A percentile compares a stretch with the other conserved stretches of the same genome.
Conservation (phyloP, 129 eudicot species). For the Ambrosia trifida region DNA sequence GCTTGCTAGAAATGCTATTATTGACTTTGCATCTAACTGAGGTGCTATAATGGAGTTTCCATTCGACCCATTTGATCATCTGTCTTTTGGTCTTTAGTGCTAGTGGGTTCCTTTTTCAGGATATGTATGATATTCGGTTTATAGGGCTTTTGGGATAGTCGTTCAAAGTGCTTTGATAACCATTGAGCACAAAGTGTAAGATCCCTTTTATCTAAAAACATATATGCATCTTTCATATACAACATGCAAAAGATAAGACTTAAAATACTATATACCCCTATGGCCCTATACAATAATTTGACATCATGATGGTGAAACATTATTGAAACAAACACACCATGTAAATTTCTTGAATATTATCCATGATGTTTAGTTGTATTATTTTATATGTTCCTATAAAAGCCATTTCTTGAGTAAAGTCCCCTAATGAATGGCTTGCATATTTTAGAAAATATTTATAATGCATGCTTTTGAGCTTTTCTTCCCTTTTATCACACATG, state of each 20-base stretch:
- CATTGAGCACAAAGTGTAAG: conserved; percentile 25
- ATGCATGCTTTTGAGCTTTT: conserved; percentile 32
- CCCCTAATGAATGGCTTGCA: conserved; percentile 31
- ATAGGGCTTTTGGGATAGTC: conserved; percentile 25
- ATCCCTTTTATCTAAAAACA: not conserved
- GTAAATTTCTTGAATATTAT: conserved; percentile 34
- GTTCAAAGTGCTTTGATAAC: conserved; percentile 25
- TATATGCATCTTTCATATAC: conserved; percentile 26
- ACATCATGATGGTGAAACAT: conserved; percentile 33
- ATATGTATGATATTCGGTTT: conserved; percentile 12
- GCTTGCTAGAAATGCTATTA: conserved; percentile 4
- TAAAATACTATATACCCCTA: conserved; percentile 14
- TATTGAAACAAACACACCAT: conserved; percentile 23
- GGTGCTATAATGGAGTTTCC: conserved; percentile 6
- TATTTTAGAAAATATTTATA: conserved; percentile 32
- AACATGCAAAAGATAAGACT: conserved; percentile 22
- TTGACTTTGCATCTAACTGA: not conserved
- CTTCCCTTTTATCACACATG: conserved; percentile 36
- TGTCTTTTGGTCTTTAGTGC: not conserved
- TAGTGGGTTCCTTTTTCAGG: conserved; percentile 24
- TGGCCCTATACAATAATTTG: conserved; percentile 30
- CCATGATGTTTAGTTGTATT: conserved; percentile 20
- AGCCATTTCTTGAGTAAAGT: conserved; percentile 33
- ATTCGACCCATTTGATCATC: not conserved
- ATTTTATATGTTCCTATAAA: conserved; percentile 35